Percentiles rank a stretch among this genome's conserved stretches.
phyloP scores from a whole-genome alignment of 2,329 filamentous ascomycete genomes.

The Chlorencoelia australis region DNA sequence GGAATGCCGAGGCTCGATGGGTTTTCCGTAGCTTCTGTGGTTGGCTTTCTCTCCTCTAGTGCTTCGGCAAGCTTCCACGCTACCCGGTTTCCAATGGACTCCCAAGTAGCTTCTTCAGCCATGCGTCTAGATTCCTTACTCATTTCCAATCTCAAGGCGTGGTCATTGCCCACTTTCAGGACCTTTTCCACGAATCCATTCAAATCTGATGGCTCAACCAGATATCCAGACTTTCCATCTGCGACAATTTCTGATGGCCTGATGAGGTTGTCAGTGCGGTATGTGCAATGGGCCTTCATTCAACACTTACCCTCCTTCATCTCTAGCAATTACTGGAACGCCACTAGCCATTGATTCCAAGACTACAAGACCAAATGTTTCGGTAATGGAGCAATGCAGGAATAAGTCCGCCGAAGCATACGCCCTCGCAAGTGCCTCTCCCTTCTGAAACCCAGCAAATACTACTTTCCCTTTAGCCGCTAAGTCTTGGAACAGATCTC shows the following conservation, averaged over 20 bases:
- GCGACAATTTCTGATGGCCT: slow-evolving; percentile 56
- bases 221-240: slow-evolving; percentile 48
- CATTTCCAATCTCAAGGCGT: slow-evolving; percentile 35
- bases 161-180: slow-evolving; percentile 38
- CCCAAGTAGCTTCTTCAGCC: slow-evolving; percentile 57
- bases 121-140: slow-evolving; percentile 39
- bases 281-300: neutral
- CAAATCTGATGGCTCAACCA: slow-evolving; percentile 50
- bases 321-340: slow-evolving; percentile 57
- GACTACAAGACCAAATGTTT: slow-evolving; percentile 63
- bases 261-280: neutral
- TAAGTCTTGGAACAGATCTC: slow-evolving; percentile 46
- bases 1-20: slow-evolving; percentile 10
- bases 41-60: slow-evolving; percentile 7
- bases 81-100: slow-evolving; percentile 60
- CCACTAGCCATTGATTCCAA: slow-evolving; percentile 63
- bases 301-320: slow-evolving; percentile 44
- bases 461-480: slow-evolving; percentile 41
- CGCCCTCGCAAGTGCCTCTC: slow-evolving; percentile 49
- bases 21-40: slow-evolving; percentile 1
- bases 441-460: slow-evolving; percentile 57
- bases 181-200: slow-evolving; percentile 46
- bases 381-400: slow-evolving; percentile 58
- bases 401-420: slow-evolving; percentile 63
- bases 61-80: slow-evolving; percentile 50